A percentile compares a stretch with the other conserved stretches of the same genome.
Evolutionary conservation across 768 basidiomycete species (phyloP).

Genomic region (Russula dissimulans): DNA sequence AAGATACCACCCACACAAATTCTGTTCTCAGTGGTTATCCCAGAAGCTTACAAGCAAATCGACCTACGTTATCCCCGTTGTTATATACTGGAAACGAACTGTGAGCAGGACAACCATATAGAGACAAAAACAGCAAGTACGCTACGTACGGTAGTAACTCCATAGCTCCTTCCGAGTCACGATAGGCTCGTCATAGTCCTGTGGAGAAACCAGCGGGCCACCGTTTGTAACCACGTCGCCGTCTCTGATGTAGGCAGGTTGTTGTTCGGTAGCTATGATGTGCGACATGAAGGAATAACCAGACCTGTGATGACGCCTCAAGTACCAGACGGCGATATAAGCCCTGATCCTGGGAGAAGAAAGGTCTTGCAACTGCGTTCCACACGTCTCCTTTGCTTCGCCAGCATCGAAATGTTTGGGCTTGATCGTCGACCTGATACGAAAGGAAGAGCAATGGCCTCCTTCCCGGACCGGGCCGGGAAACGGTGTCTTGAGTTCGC

Average conservation of each 20-base stretch:
- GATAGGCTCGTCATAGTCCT: constrained; percentile 43
- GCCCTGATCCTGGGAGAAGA: background rate
- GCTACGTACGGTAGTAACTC: constrained; percentile 63
- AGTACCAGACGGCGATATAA: background rate
- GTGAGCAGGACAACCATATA: background rate
- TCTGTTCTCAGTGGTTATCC: background rate
- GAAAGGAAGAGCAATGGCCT: no score
- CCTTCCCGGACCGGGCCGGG: no score
- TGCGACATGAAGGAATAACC: constrained; percentile 10
- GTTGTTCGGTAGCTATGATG: no score
- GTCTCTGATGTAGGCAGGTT: background rate
- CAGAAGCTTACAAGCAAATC: background rate
- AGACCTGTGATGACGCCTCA: background rate
- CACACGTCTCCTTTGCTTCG: background rate
- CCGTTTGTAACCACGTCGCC: background rate
- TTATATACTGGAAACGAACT: constrained; percentile 49
- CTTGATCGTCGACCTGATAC: no score
- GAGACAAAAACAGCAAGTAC: background rate
- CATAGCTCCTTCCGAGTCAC: constrained; percentile 69
- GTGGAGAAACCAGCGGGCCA: background rate
- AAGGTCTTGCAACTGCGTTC: background rate
- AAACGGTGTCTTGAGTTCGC: no score
- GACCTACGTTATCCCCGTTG: constrained; percentile 68
- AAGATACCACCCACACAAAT: background rate
- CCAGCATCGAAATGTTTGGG: background rate